phyloP scores from a whole-genome alignment of 2,329 filamentous ascomycete genomes.

The Aureobasidium musti region DNA sequence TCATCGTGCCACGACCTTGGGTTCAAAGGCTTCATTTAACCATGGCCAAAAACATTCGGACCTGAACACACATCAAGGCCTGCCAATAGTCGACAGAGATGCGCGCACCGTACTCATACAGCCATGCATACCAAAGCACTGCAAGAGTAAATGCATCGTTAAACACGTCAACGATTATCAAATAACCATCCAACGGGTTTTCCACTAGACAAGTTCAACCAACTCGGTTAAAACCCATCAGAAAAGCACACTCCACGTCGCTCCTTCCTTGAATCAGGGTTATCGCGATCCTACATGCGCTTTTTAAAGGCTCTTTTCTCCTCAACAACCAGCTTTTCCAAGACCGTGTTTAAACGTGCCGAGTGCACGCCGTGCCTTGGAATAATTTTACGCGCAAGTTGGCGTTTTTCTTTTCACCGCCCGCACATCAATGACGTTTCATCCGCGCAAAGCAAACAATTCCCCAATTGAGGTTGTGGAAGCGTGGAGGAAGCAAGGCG shows the following conservation, averaged over 20 bases:
- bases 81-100: too few species aligned
- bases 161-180: background rate
- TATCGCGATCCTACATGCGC: background rate
- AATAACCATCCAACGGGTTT: background rate
- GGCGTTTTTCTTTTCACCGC: background rate
- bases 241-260: background rate
- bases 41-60: background rate
- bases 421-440: background rate
- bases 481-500: conserved; percentile 1
- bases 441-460: background rate
- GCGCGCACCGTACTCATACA: background rate
- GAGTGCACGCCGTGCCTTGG: conserved; percentile 2
- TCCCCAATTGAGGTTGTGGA: background rate
- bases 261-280: background rate
- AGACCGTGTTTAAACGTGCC: background rate
- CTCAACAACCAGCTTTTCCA: background rate
- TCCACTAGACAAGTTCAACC: background rate
- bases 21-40: background rate
- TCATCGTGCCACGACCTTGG: background rate
- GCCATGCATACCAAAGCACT: background rate
- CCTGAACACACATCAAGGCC: background rate
- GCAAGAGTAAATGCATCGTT: background rate
- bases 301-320: background rate
- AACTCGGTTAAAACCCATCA: background rate
- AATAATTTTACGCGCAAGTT: background rate